Conservation (phyloP, 768 basidiomycete genomes). For the Xerocomus brunneocitrinus region DNA sequence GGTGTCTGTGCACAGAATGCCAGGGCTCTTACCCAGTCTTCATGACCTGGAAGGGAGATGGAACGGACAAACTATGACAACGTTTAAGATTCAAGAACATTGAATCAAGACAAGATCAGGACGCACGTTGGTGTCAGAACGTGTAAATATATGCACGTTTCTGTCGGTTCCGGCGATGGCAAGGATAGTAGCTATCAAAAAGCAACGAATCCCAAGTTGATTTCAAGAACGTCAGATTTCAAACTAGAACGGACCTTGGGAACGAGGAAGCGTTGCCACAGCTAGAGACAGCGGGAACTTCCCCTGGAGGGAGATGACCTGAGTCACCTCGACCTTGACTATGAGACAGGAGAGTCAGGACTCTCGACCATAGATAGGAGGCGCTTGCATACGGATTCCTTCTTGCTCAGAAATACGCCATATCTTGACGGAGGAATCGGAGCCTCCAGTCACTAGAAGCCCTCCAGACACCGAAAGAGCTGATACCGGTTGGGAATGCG, state of each 20-base stretch:
- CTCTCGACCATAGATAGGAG: slow-evolving; percentile 1
- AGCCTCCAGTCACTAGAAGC: slow-evolving; percentile 70
- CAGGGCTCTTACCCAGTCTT: slow-evolving; percentile 91
- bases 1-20: slow-evolving; percentile 48
- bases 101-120: background rate
- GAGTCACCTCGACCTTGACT: slow-evolving; percentile 43
- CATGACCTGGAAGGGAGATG: slow-evolving; percentile 71
- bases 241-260: slow-evolving; percentile 47
- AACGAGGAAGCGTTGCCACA: slow-evolving; percentile 58
- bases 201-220: background rate
- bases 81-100: background rate
- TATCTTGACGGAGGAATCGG: slow-evolving; percentile 74
- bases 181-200: slow-evolving; percentile 53
- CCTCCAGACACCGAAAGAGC: slow-evolving; percentile 50
- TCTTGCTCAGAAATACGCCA: slow-evolving; percentile 47
- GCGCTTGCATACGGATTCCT: slow-evolving; percentile 26
- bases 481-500: slow-evolving; percentile 69
- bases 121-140: slow-evolving; percentile 53
- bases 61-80: slow-evolving; percentile 52
- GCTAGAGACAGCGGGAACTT: slow-evolving; percentile 74
- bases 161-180: slow-evolving; percentile 81
- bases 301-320: slow-evolving; percentile 59
- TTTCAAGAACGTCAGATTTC: background rate
- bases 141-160: slow-evolving; percentile 73
- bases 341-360: background rate